phyloP scores from a whole-genome alignment of 257 asterid species.

The Apocynum venetum region DNA sequence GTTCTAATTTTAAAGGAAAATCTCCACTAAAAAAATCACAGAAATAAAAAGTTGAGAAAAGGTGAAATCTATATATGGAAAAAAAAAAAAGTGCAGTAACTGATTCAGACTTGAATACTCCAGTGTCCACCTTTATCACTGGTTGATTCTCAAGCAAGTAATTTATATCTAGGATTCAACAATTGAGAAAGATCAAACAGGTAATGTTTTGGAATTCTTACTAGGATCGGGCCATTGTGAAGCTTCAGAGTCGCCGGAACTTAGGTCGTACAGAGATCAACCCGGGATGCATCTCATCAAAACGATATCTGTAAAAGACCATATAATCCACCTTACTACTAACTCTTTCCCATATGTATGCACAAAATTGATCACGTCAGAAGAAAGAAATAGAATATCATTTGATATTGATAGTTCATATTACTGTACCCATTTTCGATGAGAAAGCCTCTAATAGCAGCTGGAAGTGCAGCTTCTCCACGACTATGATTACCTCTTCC shows the following conservation, averaged over 20 bases:
- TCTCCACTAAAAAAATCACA: no score
- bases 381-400: conserved; percentile 3
- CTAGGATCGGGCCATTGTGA: no score
- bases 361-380: neutral
- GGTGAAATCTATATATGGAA: no score
- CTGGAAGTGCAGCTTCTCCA: conserved; percentile 75
- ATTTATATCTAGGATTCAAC: no score
- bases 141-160: no score
- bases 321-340: neutral
- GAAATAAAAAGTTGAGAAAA: no score
- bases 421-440: conserved; percentile 47
- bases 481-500: conserved; percentile 86
- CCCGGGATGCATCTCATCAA: conserved; percentile 73
- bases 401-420: neutral
- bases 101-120: no score
- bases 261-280: conserved; percentile 54
- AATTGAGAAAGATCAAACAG: no score
- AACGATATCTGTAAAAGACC: conserved; percentile 49
- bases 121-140: no score
- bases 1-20: no score
- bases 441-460: conserved; percentile 69
- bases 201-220: no score
- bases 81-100: no score
- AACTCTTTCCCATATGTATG: neutral
- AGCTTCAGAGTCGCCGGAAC: conserved; percentile 25